Percentiles rank a stretch among this genome's conserved stretches.
Conservation (phyloP, 2,329 filamentous ascomycete genomes). For the Claviceps africana region DNA sequence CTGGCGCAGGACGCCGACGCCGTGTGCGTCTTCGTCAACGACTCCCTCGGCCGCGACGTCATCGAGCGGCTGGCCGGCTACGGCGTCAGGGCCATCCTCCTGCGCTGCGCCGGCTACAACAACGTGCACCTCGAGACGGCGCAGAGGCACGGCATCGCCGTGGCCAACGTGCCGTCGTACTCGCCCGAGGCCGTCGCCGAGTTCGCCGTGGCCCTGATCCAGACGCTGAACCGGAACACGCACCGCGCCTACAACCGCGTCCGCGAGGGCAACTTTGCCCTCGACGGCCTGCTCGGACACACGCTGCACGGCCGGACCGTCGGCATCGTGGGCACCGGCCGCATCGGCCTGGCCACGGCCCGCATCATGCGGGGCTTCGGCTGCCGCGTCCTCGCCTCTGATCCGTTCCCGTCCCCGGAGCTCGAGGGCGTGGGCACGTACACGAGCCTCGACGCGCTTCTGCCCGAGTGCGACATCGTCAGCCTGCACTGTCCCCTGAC, state of each 20-base stretch:
- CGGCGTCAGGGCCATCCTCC: conserved; percentile 44
- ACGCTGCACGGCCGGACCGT: conserved; percentile 52
- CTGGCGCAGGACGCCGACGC: conserved; percentile 39
- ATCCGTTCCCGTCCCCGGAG: conserved; percentile 37
- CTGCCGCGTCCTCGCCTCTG: conserved; percentile 46
- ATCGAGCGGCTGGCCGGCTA: conserved; percentile 32
- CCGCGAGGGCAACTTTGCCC: conserved; percentile 53
- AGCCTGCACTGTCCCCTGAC: conserved; percentile 54
- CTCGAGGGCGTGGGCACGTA: conserved; percentile 39
- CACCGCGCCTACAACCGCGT: conserved; percentile 56
- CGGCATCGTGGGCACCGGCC: conserved; percentile 50
- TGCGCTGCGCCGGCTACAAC: conserved; percentile 57
- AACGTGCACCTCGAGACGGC: conserved; percentile 48
- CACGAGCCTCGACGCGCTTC: conserved; percentile 37
- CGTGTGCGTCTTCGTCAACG: conserved; percentile 57
- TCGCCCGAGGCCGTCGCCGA: conserved; percentile 57
- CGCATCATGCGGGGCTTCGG: conserved; percentile 52
- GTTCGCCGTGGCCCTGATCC: conserved; percentile 52
- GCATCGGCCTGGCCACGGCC: conserved; percentile 48
- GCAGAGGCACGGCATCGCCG: conserved; percentile 39
- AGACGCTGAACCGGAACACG: conserved; percentile 53
- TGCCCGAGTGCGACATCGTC: conserved; percentile 44
- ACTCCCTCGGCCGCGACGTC: conserved; percentile 37
- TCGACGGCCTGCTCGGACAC: conserved; percentile 47
- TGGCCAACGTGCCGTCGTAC: conserved; percentile 54